Evolutionary conservation across 176 grass and related monocot genomes (phyloP), one percentile per base, ranked within the genome.

Genomic region (Ananas comosus): DNA sequence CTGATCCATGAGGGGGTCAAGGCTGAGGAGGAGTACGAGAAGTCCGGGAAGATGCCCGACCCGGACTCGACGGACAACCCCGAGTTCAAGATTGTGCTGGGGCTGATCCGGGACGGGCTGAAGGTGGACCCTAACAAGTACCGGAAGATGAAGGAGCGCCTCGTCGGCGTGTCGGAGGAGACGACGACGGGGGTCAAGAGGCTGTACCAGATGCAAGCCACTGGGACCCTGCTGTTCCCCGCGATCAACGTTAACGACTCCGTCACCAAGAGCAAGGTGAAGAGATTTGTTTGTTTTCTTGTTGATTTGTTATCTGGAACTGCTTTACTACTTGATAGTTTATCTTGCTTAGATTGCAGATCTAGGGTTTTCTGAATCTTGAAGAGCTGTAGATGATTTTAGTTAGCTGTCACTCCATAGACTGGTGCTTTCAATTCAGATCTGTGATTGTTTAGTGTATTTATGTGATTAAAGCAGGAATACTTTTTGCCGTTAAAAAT

Each of bases 231-330:
- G 28, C 91, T 96, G 49, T 96, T 96, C 83, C 85, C 91, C 7
- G 91, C 88, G 16, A 96, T 96, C 53, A 96, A 91, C 69, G 91
- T 96, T 58, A 96, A 96, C 47, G 91, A 96, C 68, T 91, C 91
- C 18, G 91, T 91, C 78, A 96, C 91, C 69, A 96, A 96, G 83
- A 93, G 94, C 89, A 99, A 99, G 94, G 94, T 99, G 13, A 53
- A 18, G 52, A 63, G 54, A 28, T 53, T 69, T 56, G 53, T 27
- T 17, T 49, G 2, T 18, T 53, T 73, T 70, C 51, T 78, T 66
- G 10, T 47, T 16, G 18, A 51, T 73, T 66, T 14, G 66, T 66
- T 70, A 8, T 24, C 70, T 48, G 63, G 16, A 53, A 27, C 25
- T 27, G 1, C 25, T 27, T 27, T 27, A 27, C 25, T 27, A 27